Evolutionary conservation across 2,329 filamentous ascomycete species (phyloP), one percentile per base, ranked within the genome.

Genomic region (Paraphoma sp.): DNA sequence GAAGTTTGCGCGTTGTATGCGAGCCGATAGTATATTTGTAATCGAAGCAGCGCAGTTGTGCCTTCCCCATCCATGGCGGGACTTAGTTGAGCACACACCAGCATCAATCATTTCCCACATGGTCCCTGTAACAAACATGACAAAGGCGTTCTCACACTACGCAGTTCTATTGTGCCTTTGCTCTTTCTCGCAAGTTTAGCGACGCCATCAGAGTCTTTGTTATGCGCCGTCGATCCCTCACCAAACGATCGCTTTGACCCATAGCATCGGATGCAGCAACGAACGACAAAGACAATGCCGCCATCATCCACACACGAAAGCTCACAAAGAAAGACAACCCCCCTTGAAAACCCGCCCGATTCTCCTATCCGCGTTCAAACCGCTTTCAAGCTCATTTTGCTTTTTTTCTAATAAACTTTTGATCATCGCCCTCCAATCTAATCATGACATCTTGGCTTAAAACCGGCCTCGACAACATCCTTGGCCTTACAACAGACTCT

Each of bases 271-370:
- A 59, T 62, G 47, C 53, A 54, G 59, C 48, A 28, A 29, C 14
- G 7, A 5, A 11, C 16, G 30, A 57, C 51, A 54, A 58, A 61
- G 55, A 56, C 56, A 61, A 53, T 56, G 50, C 36, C 1, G 16
- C 23, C 8, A 41, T 29, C 11, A 9, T 17, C 10, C 2, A n/a
- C 52, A 55, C 53, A 57, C 51, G 50, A 59, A 51, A 59, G n/a
- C 6, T 16, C 36, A 54, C 41, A 47, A 54, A 47, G 38, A 17
- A 46, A 44, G n/a, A 30, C 12, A 46, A 42, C 6, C 42, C 7
- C 31, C 3, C 17, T 36, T 4, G n/a, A 18, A 28, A 29, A 17
- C 6, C 9, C 7, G 33, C 33, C 33, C 2, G 9, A 10, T 14
- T 14, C 6, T 36, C 14, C 6, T 2, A 36, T 14, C 7, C 7